Base-by-base conservation (phyloP, 805 yeast genomes). In the Kodamaea hsintzibuensis region DNA sequence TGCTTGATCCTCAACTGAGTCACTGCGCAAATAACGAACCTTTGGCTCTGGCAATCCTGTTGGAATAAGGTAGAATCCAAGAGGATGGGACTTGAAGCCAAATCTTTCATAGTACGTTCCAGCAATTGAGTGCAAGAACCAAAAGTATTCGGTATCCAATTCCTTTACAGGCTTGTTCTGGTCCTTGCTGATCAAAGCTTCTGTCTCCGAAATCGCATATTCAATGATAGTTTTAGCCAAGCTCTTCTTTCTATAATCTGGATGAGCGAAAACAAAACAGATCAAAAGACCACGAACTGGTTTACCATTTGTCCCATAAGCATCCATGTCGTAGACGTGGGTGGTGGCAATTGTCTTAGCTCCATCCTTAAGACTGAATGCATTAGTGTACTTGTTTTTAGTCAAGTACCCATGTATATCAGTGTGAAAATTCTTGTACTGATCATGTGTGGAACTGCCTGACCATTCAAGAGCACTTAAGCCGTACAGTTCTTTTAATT, bases 41-140 rank as follows among this genome's bases (percentile, higher is more conserved):
- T 43, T 18, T 8, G 43, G 43, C 8, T 40, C 22, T 40, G 19
- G 22, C n/a, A 40, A 17, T 13, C 43, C 43, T 9, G 43, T 8
- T 16, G 19, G 19, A 16, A 40, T 40, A 18, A 5, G 3, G 8
- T 30, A 30, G 35, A 30, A 30, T 44, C 72, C 74, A 10, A 71
- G 33, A 0, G 77, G 77, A 52, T 60, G 70, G 1, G 61, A 50
- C 52, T 72, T 70, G 64, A 81, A 88, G 0, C 92, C 96, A 58
- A 86, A 82, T 57, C 75, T 72, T 39, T 76, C 71, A 66, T 91
- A 91, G 60, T 79, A 89, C 35, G 76, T 79, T n/a, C 88, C 92
- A 16, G 88, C 82, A 49, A 85, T 95, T 56, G 93, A 86, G 76
- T 89, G 89, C 49, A 90, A 74, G 51, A 59, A 60, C 78, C 78